Base-by-base conservation (phyloP, 2,329 filamentous ascomycete genomes). In the Metarhizium sp. region DNA sequence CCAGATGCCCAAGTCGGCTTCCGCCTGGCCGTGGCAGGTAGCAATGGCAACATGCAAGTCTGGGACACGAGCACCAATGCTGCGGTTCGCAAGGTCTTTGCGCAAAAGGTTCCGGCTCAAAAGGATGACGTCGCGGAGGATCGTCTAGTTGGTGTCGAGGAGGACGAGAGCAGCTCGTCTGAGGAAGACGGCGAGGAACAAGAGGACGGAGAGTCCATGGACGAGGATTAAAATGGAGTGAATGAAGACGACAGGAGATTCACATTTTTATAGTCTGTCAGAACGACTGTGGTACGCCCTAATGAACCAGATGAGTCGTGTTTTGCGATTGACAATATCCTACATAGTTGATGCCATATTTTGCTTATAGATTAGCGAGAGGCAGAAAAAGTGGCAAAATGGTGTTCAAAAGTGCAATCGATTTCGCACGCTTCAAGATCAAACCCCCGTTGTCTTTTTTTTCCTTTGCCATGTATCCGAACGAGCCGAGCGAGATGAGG, bases 31-130 rank as follows among this genome's bases (percentile, higher is more conserved):
- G 90, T 99, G 18, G 94, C 92, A 6, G 94, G 94, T 55, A 97
- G 92, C 77, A 95, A 95, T 75, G 94, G 94, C 49, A 82, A 83
- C 40, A 85, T 97, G 67, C 89, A 95, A 69, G 85, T 99, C 53
- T 99, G 94, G 94, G 92, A 97, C 71, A 96, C 94, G 25, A 83
- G 90, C 69, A 99, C 94, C 56, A 99, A 99, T 69, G 83, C 82
- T 14, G 87, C 88, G 30, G 90, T 99, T 36, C 83, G 94, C 57
- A 81, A 87, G 59, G 86, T 87, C 1, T 99, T 99, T 74, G 90
- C 88, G 2, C 40, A 82, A 76, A 64, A 85, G 83, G 65, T 76
- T 10, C 71, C 72, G 56, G 78, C 92, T 56, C 79, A 64, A 60
- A 67, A 77, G 59, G 73, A 77, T 6, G 82, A 82, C 51, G 83